A percentile compares a stretch with the other conserved stretches of the same genome.
These are phyloP conservation scores for Plasmodium knowlesi DNA, from an alignment of 169 alveolate genomes.

Conservation along the genomic window DNA sequence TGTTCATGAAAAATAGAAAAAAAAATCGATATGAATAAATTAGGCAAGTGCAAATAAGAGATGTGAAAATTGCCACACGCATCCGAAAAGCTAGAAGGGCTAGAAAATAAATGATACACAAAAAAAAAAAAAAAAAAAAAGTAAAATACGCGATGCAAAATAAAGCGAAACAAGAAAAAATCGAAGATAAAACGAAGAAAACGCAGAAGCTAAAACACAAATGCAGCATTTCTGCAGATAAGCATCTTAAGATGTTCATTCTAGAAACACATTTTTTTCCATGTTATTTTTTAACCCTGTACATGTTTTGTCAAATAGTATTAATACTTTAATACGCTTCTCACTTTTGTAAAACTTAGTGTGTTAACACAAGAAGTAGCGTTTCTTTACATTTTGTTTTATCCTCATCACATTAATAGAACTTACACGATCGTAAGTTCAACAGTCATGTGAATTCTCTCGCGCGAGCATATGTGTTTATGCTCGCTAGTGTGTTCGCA, in stretches of 20 bases:
- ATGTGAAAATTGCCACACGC: constrained; percentile 1
- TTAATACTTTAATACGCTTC: background rate
- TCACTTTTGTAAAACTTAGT: constrained; percentile 11
- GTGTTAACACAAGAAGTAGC: constrained; percentile 4
- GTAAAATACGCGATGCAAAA: background rate
- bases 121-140: background rate
- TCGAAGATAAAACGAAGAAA: background rate
- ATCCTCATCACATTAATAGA: background rate
- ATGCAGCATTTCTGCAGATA: constrained; percentile 9
- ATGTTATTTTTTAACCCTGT: background rate
- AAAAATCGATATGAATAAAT: background rate
- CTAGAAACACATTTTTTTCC: background rate
- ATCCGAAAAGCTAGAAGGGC: background rate
- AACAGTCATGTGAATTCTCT: background rate
- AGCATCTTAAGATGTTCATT: background rate
- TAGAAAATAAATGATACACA: background rate
- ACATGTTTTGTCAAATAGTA: constrained; percentile 17
- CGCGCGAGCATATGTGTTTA: background rate
- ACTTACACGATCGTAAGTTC: background rate
- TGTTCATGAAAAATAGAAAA: constrained; percentile 13
- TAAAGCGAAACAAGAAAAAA: background rate
- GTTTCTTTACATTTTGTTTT: background rate
- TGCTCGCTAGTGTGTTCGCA: background rate
- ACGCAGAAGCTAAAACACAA: too few species aligned
- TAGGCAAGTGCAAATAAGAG: background rate